Evolutionary conservation across 768 basidiomycete species (phyloP).

Genomic region (Lactarius indigo): DNA sequence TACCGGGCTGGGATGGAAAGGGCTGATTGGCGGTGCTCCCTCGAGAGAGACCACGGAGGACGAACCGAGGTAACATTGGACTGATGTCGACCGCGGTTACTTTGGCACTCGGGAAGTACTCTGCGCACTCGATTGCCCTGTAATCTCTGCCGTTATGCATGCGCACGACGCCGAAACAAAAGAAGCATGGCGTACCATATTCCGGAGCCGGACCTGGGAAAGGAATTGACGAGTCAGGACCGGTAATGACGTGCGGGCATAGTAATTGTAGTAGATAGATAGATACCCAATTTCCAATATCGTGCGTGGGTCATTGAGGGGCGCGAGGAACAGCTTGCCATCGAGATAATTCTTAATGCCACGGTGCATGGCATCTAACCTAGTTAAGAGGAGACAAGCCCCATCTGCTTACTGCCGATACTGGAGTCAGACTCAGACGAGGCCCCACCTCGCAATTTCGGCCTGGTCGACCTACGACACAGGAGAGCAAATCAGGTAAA

Average conservation of each 20-base stretch:
- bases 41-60: neutral
- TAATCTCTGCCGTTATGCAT: neutral
- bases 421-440: neutral
- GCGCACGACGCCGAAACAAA: neutral
- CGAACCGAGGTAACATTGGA: conserved; percentile 25
- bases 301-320: conserved; percentile 25
- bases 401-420: neutral
- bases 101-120: conserved; percentile 17
- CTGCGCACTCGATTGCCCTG: conserved; percentile 30
- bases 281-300: conserved; percentile 30
- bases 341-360: conserved; percentile 27
- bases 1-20: conserved; percentile 13
- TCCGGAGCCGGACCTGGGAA: conserved; percentile 15
- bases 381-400: neutral
- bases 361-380: conserved; percentile 29
- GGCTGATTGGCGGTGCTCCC: neutral
- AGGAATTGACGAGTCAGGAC: neutral
- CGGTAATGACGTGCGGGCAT: neutral
- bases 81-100: conserved; percentile 27
- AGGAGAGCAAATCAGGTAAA: neutral
- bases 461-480: conserved; percentile 9
- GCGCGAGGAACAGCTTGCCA: conserved; percentile 21
- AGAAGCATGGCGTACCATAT: conserved; percentile 8
- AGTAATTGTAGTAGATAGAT: conserved; percentile 5
- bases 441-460: conserved; percentile 6